Evolutionary conservation across 148 eudicot species (phyloP).

Genomic region (Vaccinium darrowii): DNA sequence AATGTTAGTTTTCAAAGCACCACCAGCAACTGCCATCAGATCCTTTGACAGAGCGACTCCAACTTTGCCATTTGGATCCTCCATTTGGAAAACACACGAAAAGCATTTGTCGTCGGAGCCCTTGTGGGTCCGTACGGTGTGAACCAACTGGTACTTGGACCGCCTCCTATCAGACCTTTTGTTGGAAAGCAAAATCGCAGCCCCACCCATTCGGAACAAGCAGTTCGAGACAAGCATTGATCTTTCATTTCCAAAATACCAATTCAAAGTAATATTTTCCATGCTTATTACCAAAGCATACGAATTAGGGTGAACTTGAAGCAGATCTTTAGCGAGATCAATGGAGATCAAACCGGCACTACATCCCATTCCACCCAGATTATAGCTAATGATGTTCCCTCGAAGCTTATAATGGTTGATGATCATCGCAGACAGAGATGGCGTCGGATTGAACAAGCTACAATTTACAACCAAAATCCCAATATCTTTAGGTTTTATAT

Average conservation of each 20-base stretch:
- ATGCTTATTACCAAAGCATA: conserved; percentile 50
- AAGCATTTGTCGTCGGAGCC: conserved; percentile 50
- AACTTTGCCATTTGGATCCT: conserved; percentile 36
- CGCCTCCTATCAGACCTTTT: conserved; percentile 33
- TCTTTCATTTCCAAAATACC: conserved; percentile 52
- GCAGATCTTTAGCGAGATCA: conserved; percentile 47
- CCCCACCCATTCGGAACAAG: conserved; percentile 54
- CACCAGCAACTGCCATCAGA: conserved; percentile 50
- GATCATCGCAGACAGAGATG: conserved; percentile 48
- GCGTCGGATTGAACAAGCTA: conserved; percentile 53
- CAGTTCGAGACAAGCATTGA: conserved; percentile 49
- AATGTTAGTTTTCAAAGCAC: conserved; percentile 46
- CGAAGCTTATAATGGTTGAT: conserved; percentile 48
- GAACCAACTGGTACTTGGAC: conserved; percentile 43
- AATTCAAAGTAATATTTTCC: conserved; percentile 52
- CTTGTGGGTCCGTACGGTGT: conserved; percentile 47
- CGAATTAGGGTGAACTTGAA: conserved; percentile 47
- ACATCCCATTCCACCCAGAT: conserved; percentile 57
- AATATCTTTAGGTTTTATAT: conserved; percentile 53
- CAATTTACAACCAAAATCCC: conserved; percentile 53
- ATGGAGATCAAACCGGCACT: conserved; percentile 55
- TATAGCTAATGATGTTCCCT: conserved; percentile 45
- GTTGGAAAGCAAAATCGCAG: conserved; percentile 44
- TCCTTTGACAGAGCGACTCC: conserved; percentile 48
- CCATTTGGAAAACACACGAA: conserved; percentile 44